A percentile compares a stretch with the other conserved stretches of the same genome.
phyloP scores from a whole-genome alignment of 345 rosid genomes.

The Bruguiera sexangula region DNA sequence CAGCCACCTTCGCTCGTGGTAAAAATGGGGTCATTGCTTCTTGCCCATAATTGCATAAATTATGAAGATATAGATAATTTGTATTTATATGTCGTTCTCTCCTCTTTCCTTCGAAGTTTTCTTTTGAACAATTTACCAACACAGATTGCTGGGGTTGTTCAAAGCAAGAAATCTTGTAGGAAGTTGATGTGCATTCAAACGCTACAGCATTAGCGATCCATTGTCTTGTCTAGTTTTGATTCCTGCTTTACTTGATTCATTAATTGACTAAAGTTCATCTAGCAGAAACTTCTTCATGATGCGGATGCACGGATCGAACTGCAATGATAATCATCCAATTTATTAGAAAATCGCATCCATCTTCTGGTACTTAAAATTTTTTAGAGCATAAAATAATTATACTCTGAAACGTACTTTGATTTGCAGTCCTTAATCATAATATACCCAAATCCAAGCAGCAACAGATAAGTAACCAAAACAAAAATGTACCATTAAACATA shows the following conservation, averaged over 20 bases:
- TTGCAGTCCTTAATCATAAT: too few relatives aligned
- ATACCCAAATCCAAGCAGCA: too few relatives aligned
- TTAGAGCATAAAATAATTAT: too few relatives aligned
- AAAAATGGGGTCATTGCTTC: conserved; percentile 13
- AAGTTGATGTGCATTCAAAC: conserved; percentile 1
- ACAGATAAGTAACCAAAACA: too few relatives aligned
- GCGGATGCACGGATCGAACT: too few relatives aligned
- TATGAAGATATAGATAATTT: background rate
- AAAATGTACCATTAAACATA: too few relatives aligned
- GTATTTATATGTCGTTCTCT: background rate
- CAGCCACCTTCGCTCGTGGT: background rate
- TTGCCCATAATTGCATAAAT: conserved; percentile 14
- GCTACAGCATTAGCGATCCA: background rate
- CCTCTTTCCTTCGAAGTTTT: conserved; percentile 2
- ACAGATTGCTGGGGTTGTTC: conserved; percentile 24
- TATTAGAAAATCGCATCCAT: too few relatives aligned
- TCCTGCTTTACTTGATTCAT: background rate
- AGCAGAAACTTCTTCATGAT: too few relatives aligned
- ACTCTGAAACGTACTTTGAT: too few relatives aligned
- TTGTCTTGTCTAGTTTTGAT: background rate
- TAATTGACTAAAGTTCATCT: too few relatives aligned
- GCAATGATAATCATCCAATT: too few relatives aligned
- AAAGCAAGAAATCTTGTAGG: conserved; percentile 20
- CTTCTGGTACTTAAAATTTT: too few relatives aligned
- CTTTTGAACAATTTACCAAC: conserved; percentile 24